Evolutionary conservation across 345 rosid species (phyloP).

Genomic region (Bruguiera sexangula): DNA sequence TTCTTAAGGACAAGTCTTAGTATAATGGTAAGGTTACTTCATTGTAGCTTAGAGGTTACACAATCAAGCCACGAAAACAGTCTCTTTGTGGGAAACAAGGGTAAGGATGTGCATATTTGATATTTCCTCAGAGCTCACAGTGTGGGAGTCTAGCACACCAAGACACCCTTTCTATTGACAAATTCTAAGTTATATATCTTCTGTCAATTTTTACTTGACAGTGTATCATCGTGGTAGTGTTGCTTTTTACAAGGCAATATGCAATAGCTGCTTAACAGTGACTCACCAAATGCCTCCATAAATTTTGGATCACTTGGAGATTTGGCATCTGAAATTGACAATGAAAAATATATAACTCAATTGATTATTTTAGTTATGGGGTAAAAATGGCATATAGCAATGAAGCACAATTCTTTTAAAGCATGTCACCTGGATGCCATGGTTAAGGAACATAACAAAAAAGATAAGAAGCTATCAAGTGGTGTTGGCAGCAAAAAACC

Average conservation of each 20-base stretch:
- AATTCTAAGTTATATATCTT: neutral
- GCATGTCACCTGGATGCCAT: neutral
- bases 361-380: neutral
- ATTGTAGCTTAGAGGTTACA: no score
- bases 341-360: slow-evolving; percentile 6
- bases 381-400: neutral
- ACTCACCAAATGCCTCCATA: slow-evolving; percentile 86
- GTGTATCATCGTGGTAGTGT: neutral
- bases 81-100: no score
- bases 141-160: no score
- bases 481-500: neutral
- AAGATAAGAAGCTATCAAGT: neutral
- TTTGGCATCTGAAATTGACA: slow-evolving; percentile 60
- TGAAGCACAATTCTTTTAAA: neutral
- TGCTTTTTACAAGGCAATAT: neutral
- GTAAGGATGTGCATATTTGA: no score
- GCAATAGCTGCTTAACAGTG: neutral
- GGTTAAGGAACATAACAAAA: neutral
- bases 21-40: no score
- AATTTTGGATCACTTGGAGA: slow-evolving; percentile 80
- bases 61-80: no score
- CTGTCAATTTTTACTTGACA: neutral
- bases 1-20: neutral
- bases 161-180: neutral
- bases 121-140: no score